A percentile compares a stretch with the other conserved stretches of the same genome.
phyloP scores from a whole-genome alignment of 2,329 filamentous ascomycete genomes.

The Ambrosiella beaveri region DNA sequence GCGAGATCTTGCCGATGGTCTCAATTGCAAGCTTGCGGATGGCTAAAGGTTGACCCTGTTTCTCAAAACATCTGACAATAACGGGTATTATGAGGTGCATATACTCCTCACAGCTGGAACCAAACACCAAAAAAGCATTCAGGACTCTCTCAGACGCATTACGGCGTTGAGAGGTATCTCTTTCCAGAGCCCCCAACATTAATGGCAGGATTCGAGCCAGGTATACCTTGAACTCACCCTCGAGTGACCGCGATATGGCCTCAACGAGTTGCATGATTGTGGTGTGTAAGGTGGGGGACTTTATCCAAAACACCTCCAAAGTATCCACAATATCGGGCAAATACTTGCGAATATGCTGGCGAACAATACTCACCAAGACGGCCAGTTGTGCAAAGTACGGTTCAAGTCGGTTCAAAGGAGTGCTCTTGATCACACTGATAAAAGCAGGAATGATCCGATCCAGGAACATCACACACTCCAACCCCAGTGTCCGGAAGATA shows the following conservation, averaged over 20 bases:
- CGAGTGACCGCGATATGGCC: slow-evolving; percentile 79
- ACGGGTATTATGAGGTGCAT: slow-evolving; percentile 98
- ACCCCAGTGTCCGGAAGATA: slow-evolving; percentile 87
- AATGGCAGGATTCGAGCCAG: slow-evolving; percentile 73
- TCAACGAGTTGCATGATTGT: slow-evolving; percentile 89
- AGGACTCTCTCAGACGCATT: slow-evolving; percentile 76
- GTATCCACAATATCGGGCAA: slow-evolving; percentile 73
- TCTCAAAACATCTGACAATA: slow-evolving; percentile 88
- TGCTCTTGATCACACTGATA: slow-evolving; percentile 69
- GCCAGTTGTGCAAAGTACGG: slow-evolving; percentile 96
- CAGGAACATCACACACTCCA: slow-evolving; percentile 92
- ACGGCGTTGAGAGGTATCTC: slow-evolving; percentile 60
- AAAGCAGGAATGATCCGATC: slow-evolving; percentile 91
- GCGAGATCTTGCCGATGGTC: slow-evolving; percentile 81
- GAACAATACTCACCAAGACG: slow-evolving; percentile 82
- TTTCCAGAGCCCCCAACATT: slow-evolving; percentile 87
- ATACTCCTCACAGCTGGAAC: slow-evolving; percentile 89
- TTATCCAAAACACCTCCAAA: slow-evolving; percentile 79
- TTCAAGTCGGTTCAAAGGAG: slow-evolving; percentile 61
- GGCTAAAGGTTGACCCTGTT: slow-evolving; percentile 59
- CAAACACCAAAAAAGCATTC: slow-evolving; percentile 90
- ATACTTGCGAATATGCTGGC: slow-evolving; percentile 88
- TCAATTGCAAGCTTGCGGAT: slow-evolving; percentile 84
- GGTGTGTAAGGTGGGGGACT: slow-evolving; percentile 61
- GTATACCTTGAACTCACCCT: slow-evolving; percentile 97